phyloP scores from a whole-genome alignment of 148 eudicot genomes.

The Rhododendron kiyosumense region DNA sequence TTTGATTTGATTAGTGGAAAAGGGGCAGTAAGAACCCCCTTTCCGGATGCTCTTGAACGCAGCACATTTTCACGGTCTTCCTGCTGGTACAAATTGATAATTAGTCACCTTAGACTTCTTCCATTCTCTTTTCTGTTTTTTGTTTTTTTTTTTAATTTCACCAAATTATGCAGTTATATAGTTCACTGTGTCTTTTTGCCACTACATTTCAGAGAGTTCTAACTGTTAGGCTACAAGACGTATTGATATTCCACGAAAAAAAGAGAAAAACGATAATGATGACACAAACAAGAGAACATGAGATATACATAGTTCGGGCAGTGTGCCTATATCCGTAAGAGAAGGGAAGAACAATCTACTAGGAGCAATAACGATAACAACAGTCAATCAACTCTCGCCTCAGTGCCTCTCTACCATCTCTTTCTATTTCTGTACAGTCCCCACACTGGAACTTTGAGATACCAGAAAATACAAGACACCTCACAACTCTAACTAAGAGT shows the following conservation, averaged over 20 bases:
- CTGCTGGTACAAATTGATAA: conserved; percentile 32
- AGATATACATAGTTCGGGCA: neutral
- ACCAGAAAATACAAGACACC: neutral
- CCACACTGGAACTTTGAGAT: neutral
- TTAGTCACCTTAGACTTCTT: neutral
- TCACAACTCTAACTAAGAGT: neutral
- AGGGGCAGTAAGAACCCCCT: conserved; percentile 96
- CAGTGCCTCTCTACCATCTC: neutral
- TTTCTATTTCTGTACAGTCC: neutral
- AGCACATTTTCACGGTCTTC: conserved; percentile 95
- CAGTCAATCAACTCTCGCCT: neutral
- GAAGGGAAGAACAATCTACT: neutral
- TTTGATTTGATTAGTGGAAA: conserved; percentile 77
- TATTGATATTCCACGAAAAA: neutral
- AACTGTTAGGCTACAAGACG: neutral
- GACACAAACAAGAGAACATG: neutral
- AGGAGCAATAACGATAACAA: neutral
- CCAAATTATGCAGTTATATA: neutral
- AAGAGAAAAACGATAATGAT: neutral
- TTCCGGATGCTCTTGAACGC: conserved; percentile 92
- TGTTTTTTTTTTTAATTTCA: neutral
- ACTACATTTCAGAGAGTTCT: neutral
- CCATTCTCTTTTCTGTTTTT: neutral
- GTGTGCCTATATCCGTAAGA: neutral
- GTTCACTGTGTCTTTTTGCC: neutral